Evolutionary conservation across 1,284 basidiomycete genomes (phyloP).

Genomic region (Pterulicium gracile): DNA sequence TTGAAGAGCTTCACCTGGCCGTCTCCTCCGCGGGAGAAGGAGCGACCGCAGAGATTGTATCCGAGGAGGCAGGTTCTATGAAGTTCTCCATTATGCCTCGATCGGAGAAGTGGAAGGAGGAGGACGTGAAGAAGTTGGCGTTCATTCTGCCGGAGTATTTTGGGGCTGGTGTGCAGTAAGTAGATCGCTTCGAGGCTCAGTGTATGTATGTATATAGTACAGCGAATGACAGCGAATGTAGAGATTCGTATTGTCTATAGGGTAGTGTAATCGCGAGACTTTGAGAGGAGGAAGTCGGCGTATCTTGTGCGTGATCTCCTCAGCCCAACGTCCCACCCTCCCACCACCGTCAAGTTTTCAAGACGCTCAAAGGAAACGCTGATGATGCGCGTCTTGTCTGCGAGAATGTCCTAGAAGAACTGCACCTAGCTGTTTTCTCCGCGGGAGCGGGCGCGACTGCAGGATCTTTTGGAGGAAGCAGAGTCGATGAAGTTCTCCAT

Average conservation of each 20-base stretch:
- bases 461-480: constrained; percentile 49
- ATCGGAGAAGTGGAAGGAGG: constrained; percentile 46
- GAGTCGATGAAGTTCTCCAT: constrained; percentile 80
- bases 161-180: too few relatives aligned
- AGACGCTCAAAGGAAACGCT: constrained; percentile 80
- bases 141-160: constrained; percentile 76
- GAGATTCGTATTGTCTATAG: too few relatives aligned
- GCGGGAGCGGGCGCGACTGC: constrained; percentile 14
- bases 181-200: too few relatives aligned
- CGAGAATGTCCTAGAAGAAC: constrained; percentile 67
- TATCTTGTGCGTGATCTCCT: too few relatives aligned
- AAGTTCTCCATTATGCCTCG: constrained; percentile 78
- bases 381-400: constrained; percentile 71
- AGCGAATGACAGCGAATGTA: too few relatives aligned
- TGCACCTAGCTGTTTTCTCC: constrained; percentile 39
- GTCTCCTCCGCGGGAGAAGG: constrained; percentile 15
- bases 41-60: constrained; percentile 30
- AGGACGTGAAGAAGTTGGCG: constrained; percentile 64
- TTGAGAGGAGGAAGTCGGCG: too few relatives aligned
- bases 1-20: constrained; percentile 68
- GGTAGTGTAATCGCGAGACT: too few relatives aligned
- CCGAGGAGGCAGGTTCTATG: constrained; percentile 73
- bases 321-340: too few relatives aligned
- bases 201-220: too few relatives aligned
- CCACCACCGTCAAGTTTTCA: too few relatives aligned